Base-by-base conservation (phyloP, 192 early-diverging fungal species). In the Diversispora epigaea region DNA sequence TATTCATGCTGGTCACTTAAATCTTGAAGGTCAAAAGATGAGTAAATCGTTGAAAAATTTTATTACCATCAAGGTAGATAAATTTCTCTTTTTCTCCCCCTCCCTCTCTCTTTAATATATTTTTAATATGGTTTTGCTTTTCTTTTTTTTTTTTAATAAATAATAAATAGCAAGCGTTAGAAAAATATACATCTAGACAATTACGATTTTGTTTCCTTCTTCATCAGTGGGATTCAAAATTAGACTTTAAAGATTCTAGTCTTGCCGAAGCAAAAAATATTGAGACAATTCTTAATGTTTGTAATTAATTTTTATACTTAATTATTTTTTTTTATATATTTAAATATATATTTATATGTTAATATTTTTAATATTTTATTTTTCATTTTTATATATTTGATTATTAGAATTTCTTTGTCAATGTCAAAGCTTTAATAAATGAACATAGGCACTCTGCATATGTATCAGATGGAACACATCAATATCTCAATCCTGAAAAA, bases 41-140 rank as follows among this genome's bases (percentile, higher is more conserved):
- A 94, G 93, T 71, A 99, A 99, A 86, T 92, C 90, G 76, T 84
- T 99, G 47, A 99, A 99, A 83, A 99, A 99, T 85, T 99, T 97
- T 86, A 89, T 94, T 72, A 88, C 93, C n/a, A 94, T 99, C 68
- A 84, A 93, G 80, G 90, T 79, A 63, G 12, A 67, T 32, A 2
- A 32, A 32, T 32, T 2, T 2, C 25, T 32, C 25, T 32, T 32
- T 32, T 32, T n/a, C n/a, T n/a, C n/a, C 25, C 2, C 25, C 0
- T 32, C 25, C 2, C 25, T 32, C 25, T 32, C 25, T 32, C 25
- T 32, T 32, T 32, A 32, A 32, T 32, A 32, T 32, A 32, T 32
- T 32, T 32, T 32, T 32, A 32, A 32, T n/a, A n/a, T n/a, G n/a
- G n/a, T n/a, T 32, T 21, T 32, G 14, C 8, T 19, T 77, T 4